Base-by-base conservation (phyloP, 495 filamentous ascomycete species). In the Talaromyces adpressus region DNA sequence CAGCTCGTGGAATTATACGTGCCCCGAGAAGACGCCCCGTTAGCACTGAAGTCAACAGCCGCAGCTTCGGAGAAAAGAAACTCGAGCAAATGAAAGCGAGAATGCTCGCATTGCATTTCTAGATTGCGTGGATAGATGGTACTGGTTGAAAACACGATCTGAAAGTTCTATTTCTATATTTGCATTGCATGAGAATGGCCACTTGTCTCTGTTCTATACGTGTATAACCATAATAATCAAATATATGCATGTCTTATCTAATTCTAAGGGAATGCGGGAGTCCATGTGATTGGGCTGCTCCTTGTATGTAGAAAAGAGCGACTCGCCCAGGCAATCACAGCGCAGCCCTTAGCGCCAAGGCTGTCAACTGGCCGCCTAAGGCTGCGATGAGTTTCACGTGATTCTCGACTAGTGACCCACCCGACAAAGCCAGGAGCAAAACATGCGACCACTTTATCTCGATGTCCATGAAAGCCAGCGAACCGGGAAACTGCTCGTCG, bases 1-100 rank as follows among this genome's bases (percentile, higher is more conserved):
- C 73, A 93, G 77, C 82, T 97, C 73, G 92, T 96, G 27, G 93
- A 97, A 76, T 61, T 96, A 57, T 91, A 91, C 70, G 93, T 96
- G 85, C 86, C 87, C 18, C 88, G 85, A 73, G 83, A 92, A 61
- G 93, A 96, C 73, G 81, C 91, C 25, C 92, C 92, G 0, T 72
- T 79, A 54, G 86, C 82, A 20, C 70, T 97, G 73, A 88, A 87
- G 69, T 69, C 82, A 54, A 85, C 85, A 14, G 85, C 86, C 1
- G 73, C 82, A 66, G 80, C 88, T 56, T 87, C 90, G 29, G 89
- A 91, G 4, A 81, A 84, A 70, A 81, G 82, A 4, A 89, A 90
- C 69, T 85, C 11, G 18, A 25, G n/a, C 29, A 12, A 87, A 7
- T 85, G 78, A 77, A 59, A 64, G 63, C 23, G 52, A 29, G 22